Conservation (phyloP, 768 basidiomycete species). For the Rhodotorula toruloides region DNA sequence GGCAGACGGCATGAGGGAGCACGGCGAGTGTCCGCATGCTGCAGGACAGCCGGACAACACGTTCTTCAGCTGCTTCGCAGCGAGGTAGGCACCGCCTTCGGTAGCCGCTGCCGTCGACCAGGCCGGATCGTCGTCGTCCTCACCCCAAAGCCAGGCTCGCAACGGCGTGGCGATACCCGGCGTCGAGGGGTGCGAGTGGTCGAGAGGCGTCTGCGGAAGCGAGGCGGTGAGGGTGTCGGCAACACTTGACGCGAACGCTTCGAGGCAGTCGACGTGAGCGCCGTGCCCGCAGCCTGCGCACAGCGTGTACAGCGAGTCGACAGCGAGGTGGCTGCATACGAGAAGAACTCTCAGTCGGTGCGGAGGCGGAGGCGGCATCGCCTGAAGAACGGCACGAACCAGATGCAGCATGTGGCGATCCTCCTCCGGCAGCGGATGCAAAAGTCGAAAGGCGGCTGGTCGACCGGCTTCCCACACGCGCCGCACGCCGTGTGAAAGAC, state of each 20-base stretch:
- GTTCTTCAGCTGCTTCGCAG: neutral
- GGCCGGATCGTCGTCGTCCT: neutral
- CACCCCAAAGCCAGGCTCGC: conserved; percentile 27
- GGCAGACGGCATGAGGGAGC: neutral
- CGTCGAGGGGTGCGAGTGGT: conserved; percentile 27
- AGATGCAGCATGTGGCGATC: conserved; percentile 26
- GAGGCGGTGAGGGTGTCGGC: conserved; percentile 1
- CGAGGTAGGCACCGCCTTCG: neutral
- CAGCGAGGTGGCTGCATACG: conserved; percentile 32
- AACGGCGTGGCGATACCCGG: conserved; percentile 28
- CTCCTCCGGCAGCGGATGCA: conserved; percentile 17
- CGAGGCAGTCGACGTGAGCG: conserved; percentile 24
- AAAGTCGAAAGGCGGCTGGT: conserved; percentile 15
- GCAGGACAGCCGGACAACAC: conserved; percentile 12
- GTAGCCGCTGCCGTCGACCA: neutral
- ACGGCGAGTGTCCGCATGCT: conserved; percentile 6
- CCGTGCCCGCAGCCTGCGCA: conserved; percentile 35
- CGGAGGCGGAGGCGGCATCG: too few relatives aligned
- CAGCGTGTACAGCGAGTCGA: conserved; percentile 19
- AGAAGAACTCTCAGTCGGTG: too few relatives aligned
- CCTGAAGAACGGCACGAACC: conserved; percentile 7
- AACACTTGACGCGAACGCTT: conserved; percentile 11
- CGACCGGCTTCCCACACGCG: conserved; percentile 28
- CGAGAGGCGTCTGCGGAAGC: conserved; percentile 22
- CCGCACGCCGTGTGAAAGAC: conserved; percentile 34